Evolutionary conservation across 768 basidiomycete species (phyloP).

Genomic region (Pleurotus citrinopileatus): DNA sequence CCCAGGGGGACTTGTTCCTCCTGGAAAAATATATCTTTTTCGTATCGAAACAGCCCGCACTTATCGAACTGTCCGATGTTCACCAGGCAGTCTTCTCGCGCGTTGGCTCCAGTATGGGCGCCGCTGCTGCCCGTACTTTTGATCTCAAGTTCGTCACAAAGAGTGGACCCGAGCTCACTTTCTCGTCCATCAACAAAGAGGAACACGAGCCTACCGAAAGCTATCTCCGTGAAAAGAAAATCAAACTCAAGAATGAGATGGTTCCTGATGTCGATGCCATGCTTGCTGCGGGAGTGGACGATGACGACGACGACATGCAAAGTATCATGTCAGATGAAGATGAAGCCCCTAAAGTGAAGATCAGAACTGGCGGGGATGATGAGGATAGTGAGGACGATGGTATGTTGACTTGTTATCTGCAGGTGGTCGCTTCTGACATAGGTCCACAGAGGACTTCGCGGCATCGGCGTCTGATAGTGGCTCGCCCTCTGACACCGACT

Average conservation of each 20-base stretch:
- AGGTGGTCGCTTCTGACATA: background rate
- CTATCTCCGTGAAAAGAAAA: conserved; percentile 88
- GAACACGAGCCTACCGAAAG: conserved; percentile 85
- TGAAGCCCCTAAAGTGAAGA: conserved; percentile 50
- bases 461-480: conserved; percentile 83
- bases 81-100: conserved; percentile 91
- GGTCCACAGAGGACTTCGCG: conserved; percentile 67
- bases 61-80: conserved; percentile 88
- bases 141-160: conserved; percentile 90
- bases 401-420: conserved; percentile 23
- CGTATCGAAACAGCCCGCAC: conserved; percentile 91
- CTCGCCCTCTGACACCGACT: conserved; percentile 79
- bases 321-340: conserved; percentile 76
- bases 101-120: conserved; percentile 81
- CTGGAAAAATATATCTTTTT: conserved; percentile 98
- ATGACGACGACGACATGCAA: conserved; percentile 80
- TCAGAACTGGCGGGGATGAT: conserved; percentile 58
- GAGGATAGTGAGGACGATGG: conserved; percentile 79
- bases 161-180: conserved; percentile 80
- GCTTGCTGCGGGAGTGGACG: conserved; percentile 61
- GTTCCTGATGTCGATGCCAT: conserved; percentile 82
- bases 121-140: conserved; percentile 86
- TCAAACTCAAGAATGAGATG: conserved; percentile 95
- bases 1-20: conserved; percentile 96
- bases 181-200: conserved; percentile 94